Evolutionary conservation across 768 basidiomycete species (phyloP), one percentile per base, ranked within the genome.

Genomic region (Dioszegia aurantiaca): DNA sequence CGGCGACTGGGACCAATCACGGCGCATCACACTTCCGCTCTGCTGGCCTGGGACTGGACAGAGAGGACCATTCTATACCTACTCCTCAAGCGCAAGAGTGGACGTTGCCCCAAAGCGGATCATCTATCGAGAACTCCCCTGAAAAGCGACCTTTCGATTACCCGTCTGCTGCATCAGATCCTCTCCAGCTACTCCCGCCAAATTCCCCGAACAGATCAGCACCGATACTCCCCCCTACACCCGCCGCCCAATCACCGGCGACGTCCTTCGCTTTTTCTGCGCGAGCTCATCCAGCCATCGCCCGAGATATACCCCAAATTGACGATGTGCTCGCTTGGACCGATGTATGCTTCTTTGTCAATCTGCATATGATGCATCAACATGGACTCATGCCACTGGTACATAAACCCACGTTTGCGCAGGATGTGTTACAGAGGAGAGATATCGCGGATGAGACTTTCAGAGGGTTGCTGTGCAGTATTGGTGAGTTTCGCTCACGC

Each of bases 371-470:
- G 31, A 44, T 61, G 30, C 64, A 70, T 56, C 64, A 63, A 27
- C 69, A 70, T 41, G 54, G 63, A 16, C 43, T 67, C 19, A 54
- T 64, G 14, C 69, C 69, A 27, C 54, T 70, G 28, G 60, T 70
- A n/a, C 69, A 70, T 40, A 64, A 65, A 31, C 69, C 69, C 41
- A 70, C 66, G 3, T 67, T 70, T 48, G 66, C 63, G 10, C 51
- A 58, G 42, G 60, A 62, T 39, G 43, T 70, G 21, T 48, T 65
- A 24, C 58, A 63, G 21, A 56, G 69, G 30, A 46, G 67, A 14
- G 69, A 70, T 53, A 37, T 63, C 46, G 41, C 30, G 46, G 66
- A 66, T 36, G 64, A 65, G 42, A 47, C 55, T 12, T 70, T 70
- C 33, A 37, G 62, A 30, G 62, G 59, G 23, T 49, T 64, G 52